A percentile compares a stretch with the other conserved stretches of the same genome.
These are phyloP conservation scores for Tilletiaria anomala DNA, from an alignment of 1,284 basidiomycete species.

Conservation along the genomic window DNA sequence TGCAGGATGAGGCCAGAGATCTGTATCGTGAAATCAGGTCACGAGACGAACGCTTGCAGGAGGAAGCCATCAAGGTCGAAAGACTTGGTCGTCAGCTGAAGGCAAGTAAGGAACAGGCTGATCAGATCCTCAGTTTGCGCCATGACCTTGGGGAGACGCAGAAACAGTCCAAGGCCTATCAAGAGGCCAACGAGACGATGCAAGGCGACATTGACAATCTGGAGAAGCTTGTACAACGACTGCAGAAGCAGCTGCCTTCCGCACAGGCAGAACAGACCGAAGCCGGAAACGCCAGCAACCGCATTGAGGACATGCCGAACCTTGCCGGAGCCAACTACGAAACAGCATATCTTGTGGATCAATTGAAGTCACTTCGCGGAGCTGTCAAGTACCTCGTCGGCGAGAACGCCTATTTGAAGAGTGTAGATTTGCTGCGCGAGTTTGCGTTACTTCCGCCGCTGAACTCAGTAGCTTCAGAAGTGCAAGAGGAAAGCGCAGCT, in stretches of 20 bases:
- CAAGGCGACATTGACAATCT: conserved; percentile 73
- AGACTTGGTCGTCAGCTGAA: conserved; percentile 85
- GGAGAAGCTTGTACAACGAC: conserved; percentile 60
- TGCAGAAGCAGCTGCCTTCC: background rate
- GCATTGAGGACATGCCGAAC: background rate
- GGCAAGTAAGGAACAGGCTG: conserved; percentile 64
- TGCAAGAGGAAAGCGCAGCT: background rate
- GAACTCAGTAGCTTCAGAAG: background rate
- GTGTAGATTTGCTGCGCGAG: conserved; percentile 68
- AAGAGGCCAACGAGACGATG: conserved; percentile 81
- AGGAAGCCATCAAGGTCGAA: conserved; percentile 78
- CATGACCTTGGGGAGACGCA: conserved; percentile 60
- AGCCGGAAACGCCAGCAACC: conserved; percentile 3
- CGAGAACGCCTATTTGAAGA: conserved; percentile 83
- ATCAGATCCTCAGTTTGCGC: conserved; percentile 67
- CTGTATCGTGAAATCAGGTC: conserved; percentile 57
- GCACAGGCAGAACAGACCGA: background rate
- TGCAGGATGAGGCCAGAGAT: conserved; percentile 76
- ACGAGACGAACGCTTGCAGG: conserved; percentile 78
- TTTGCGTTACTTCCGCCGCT: conserved; percentile 52
- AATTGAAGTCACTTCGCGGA: conserved; percentile 78
- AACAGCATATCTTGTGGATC: conserved; percentile 20
- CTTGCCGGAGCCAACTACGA: conserved; percentile 7
- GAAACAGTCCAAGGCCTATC: conserved; percentile 73
- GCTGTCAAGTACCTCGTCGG: conserved; percentile 74